These are phyloP conservation scores for Nicotiana rustica DNA, from an alignment of 305 asterid genomes.

Conservation along the genomic window DNA sequence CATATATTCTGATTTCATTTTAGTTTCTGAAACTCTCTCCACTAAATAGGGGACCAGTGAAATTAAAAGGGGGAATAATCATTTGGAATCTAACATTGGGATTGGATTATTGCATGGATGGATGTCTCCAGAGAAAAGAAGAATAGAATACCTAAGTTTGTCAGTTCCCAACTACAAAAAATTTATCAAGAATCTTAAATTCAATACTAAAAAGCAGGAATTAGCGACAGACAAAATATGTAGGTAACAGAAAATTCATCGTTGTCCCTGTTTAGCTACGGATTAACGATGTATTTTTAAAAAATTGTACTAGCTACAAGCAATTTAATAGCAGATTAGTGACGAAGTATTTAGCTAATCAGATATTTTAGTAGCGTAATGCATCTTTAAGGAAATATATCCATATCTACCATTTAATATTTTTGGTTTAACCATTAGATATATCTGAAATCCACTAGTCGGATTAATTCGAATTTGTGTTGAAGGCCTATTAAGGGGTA, in stretches of 20 bases:
- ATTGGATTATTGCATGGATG: neutral
- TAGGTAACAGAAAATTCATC: too few species aligned
- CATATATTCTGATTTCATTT: conserved; percentile 37
- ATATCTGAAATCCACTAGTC: too few species aligned
- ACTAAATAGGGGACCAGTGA: conserved; percentile 37
- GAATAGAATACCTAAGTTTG: neutral
- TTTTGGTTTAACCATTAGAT: neutral
- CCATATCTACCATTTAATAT: neutral
- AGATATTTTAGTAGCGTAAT: too few species aligned
- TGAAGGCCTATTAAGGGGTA: too few species aligned
- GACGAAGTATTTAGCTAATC: too few species aligned
- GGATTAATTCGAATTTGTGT: too few species aligned
- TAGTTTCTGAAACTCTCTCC: conserved; percentile 35
- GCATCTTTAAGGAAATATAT: conserved; percentile 11
- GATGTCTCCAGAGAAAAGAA: neutral
- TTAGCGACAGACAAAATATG: too few species aligned
- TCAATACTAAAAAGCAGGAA: too few species aligned
- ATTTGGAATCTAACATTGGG: neutral
- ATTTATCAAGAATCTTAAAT: neutral
- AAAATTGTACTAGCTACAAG: too few species aligned
- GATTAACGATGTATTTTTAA: too few species aligned
- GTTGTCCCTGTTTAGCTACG: too few species aligned
- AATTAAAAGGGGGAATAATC: conserved; percentile 37
- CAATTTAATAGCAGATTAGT: too few species aligned
- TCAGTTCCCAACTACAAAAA: neutral